phyloP scores from a whole-genome alignment of 2,329 filamentous ascomycete genomes.

The Cordyceps cicadae region DNA sequence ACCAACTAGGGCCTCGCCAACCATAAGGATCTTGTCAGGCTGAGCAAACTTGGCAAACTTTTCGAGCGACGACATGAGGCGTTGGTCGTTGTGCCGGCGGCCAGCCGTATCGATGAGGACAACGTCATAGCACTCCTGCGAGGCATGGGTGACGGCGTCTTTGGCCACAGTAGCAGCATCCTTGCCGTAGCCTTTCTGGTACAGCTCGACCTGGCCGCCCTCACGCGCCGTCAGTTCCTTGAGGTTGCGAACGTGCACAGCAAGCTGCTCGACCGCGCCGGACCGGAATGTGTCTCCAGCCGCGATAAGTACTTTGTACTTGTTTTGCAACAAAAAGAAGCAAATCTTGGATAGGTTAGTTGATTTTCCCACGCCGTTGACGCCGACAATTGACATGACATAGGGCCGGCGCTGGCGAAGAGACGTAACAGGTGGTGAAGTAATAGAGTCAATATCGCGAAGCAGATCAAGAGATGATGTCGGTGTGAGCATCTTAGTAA shows the following conservation, averaged over 20 bases:
- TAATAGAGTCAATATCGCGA: conserved; percentile 79
- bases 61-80: conserved; percentile 92
- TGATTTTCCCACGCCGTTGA: conserved; percentile 97
- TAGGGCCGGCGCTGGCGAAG: conserved; percentile 68
- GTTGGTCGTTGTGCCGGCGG: conserved; percentile 86
- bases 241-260: conserved; percentile 88
- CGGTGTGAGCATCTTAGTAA: conserved; percentile 92
- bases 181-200: conserved; percentile 96
- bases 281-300: conserved; percentile 96
- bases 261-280: conserved; percentile 91
- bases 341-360: conserved; percentile 97
- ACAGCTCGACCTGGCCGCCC: conserved; percentile 77
- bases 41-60: conserved; percentile 96
- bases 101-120: conserved; percentile 96
- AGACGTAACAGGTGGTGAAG: conserved; percentile 55
- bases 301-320: conserved; percentile 88
- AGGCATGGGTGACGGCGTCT: conserved; percentile 78
- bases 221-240: conserved; percentile 81
- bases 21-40: conserved; percentile 98
- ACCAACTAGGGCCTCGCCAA: conserved; percentile 78
- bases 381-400: conserved; percentile 95
- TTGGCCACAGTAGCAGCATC: conserved; percentile 93
- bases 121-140: conserved; percentile 73
- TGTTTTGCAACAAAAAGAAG: conserved; percentile 95
- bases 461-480: conserved; percentile 91